These are phyloP conservation scores for Septoria linicola DNA, from an alignment of 2,329 filamentous ascomycete species.

Conservation along the genomic window DNA sequence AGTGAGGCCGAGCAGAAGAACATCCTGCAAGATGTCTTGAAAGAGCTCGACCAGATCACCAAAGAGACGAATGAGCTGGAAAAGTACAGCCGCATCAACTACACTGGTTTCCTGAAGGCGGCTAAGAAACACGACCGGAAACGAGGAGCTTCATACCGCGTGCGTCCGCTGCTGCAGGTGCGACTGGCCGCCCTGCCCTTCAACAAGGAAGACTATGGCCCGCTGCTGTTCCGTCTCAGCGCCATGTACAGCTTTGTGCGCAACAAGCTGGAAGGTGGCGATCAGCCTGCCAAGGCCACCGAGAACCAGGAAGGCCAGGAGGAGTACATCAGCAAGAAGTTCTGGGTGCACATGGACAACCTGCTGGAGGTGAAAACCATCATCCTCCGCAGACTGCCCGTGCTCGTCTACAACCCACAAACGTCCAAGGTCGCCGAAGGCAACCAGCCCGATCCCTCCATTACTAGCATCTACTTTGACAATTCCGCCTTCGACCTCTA, in stretches of 20 bases:
- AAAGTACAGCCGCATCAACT: slow-evolving; percentile 94
- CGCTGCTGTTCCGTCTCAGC: slow-evolving; percentile 81
- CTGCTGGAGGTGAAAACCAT: slow-evolving; percentile 95
- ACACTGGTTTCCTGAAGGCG: slow-evolving; percentile 95
- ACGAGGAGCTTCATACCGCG: slow-evolving; percentile 79
- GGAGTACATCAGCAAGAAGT: slow-evolving; percentile 38
- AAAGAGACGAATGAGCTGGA: slow-evolving; percentile 91
- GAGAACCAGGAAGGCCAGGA: slow-evolving; percentile 29
- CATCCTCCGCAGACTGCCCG: slow-evolving; percentile 84
- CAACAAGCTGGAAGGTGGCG: slow-evolving; percentile 69
- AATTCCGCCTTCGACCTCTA: slow-evolving; percentile 84
- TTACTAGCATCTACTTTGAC: slow-evolving; percentile 96
- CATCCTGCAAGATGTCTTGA: slow-evolving; percentile 68
- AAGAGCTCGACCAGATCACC: slow-evolving; percentile 81
- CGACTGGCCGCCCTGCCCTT: slow-evolving; percentile 85
- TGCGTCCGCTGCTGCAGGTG: slow-evolving; percentile 88
- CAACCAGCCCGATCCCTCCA: slow-evolving; percentile 75
- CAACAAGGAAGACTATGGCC: slow-evolving; percentile 92
- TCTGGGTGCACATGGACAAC: slow-evolving; percentile 96
- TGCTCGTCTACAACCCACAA: slow-evolving; percentile 89
- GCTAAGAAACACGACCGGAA: slow-evolving; percentile 99
- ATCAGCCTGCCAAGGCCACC: slow-evolving; percentile 17
- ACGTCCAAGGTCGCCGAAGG: slow-evolving; percentile 78
- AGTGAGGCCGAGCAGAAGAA: slow-evolving; percentile 46
- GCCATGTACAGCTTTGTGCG: slow-evolving; percentile 95